Evolutionary conservation across 106 monocot genomes (phyloP).

Genomic region (Amphibolis antarctica): DNA sequence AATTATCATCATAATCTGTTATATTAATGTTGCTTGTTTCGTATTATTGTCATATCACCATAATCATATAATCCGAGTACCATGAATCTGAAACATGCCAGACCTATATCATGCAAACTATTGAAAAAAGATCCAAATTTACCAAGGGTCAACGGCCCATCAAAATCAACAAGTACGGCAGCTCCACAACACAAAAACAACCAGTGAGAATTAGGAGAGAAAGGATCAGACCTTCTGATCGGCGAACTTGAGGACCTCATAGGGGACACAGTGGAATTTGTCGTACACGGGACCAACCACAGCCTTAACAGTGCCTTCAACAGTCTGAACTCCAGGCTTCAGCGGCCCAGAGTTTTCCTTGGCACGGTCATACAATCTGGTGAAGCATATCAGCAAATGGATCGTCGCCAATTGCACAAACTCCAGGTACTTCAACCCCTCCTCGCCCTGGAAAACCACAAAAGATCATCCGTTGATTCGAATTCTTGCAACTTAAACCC

Average conservation of each 20-base stretch:
- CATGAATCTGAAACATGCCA: too few species aligned
- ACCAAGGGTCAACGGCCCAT: too few species aligned
- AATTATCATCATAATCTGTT: too few species aligned
- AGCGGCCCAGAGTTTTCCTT: constrained; percentile 29
- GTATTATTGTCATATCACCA: too few species aligned
- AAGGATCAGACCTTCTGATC: constrained; percentile 1
- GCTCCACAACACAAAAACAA: not conserved
- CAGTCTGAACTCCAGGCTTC: constrained; percentile 20
- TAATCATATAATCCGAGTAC: too few species aligned
- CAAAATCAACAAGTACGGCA: not conserved
- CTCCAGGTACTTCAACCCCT: constrained; percentile 21
- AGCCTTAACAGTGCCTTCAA: constrained; percentile 21
- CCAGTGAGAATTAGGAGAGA: not conserved
- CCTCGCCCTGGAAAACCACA: constrained; percentile 1
- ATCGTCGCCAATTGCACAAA: constrained; percentile 17
- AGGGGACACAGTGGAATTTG: constrained; percentile 19
- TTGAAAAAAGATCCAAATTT: too few species aligned
- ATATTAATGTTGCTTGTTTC: too few species aligned
- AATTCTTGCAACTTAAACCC: too few species aligned
- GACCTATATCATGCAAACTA: too few species aligned
- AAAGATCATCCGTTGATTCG: not conserved
- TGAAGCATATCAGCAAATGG: constrained; percentile 4
- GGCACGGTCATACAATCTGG: constrained; percentile 17
- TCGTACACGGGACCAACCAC: constrained; percentile 25
- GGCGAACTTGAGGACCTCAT: constrained; percentile 23